phyloP scores from a whole-genome alignment of 768 basidiomycete genomes.

The Tylopilus sp. region DNA sequence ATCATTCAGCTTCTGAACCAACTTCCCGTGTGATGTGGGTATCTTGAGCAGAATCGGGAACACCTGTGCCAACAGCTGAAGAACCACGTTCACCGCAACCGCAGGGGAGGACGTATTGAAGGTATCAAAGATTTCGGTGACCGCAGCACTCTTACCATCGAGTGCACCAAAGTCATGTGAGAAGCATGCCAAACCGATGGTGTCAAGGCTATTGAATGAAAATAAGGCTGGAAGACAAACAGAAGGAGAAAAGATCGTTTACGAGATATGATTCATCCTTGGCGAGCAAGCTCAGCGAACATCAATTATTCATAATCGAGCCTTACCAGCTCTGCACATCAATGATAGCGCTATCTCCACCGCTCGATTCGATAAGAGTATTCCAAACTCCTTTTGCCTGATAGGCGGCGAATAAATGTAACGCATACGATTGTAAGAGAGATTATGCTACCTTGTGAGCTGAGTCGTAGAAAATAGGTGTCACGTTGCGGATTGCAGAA shows the following conservation, averaged over 20 bases:
- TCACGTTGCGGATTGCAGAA: slow-evolving; percentile 35
- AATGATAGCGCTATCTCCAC: slow-evolving; percentile 30
- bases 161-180: too few relatives aligned
- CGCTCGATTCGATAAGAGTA: too few relatives aligned
- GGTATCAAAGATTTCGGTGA: slow-evolving; percentile 26
- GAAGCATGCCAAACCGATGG: too few relatives aligned
- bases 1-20: slow-evolving; percentile 24
- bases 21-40: slow-evolving; percentile 27
- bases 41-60: too few relatives aligned
- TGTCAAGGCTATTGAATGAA: too few relatives aligned
- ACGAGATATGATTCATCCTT: slow-evolving; percentile 37
- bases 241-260: slow-evolving; percentile 2
- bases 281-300: neutral
- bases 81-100: slow-evolving; percentile 8
- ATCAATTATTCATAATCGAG: neutral
- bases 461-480: slow-evolving; percentile 38
- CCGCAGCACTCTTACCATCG: slow-evolving; percentile 30
- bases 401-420: neutral
- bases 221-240: neutral
- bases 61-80: slow-evolving; percentile 17
- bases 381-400: slow-evolving; percentile 34
- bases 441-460: slow-evolving; percentile 38
- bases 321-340: slow-evolving; percentile 48
- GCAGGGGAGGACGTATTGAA: slow-evolving; percentile 16
- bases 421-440: neutral